phyloP scores from a whole-genome alignment of 176 grass and related monocot species.

The Oryza rufipogon region DNA sequence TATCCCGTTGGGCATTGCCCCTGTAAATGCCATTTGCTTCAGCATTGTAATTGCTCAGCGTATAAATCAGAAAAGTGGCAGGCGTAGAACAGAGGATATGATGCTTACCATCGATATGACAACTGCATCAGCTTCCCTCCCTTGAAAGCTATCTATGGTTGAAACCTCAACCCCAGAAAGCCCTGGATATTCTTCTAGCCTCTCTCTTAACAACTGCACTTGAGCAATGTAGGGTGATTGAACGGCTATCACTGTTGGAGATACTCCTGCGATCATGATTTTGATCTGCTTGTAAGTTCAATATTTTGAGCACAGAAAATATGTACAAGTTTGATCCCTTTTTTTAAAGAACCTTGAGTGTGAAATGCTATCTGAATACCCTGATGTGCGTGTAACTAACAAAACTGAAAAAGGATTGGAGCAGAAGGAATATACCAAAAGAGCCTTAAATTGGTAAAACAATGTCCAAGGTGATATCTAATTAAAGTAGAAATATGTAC shows the following conservation, averaged over 20 bases:
- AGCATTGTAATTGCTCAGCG: neutral
- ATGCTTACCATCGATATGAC: slow-evolving; percentile 85
- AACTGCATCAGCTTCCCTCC: slow-evolving; percentile 91
- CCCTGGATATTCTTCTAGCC: slow-evolving; percentile 68
- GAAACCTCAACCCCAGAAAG: slow-evolving; percentile 82
- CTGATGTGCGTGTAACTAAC: neutral
- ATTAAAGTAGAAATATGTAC: slow-evolving; percentile 37
- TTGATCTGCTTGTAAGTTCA: slow-evolving; percentile 31
- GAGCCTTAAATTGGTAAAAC: neutral
- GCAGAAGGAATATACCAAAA: neutral
- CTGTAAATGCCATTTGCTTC: slow-evolving; percentile 2
- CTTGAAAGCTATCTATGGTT: slow-evolving; percentile 96
- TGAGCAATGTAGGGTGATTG: slow-evolving; percentile 98
- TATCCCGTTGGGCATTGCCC: neutral
- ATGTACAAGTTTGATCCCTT: neutral
- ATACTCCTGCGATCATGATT: slow-evolving; percentile 66
- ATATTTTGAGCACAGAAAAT: slow-evolving; percentile 28
- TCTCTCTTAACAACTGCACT: slow-evolving; percentile 89
- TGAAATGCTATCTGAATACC: slow-evolving; percentile 15
- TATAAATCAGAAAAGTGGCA: slow-evolving; percentile 28
- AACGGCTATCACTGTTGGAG: slow-evolving; percentile 67
- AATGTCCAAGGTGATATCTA: neutral
- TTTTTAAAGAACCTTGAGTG: neutral
- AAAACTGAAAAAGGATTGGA: slow-evolving; percentile 23
- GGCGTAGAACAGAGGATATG: neutral